These are phyloP conservation scores for Triticum aestivum DNA, from an alignment of 176 grass and related monocot species.

Conservation along the genomic window IWGSC_CS_RefSeq_v2.1 NC_057798.1:97033703-97034202, in stretches of 20 bases:
- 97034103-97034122: background rate
- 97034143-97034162: too few relatives aligned
- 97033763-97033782: slow-evolving; percentile 8
- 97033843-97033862: background rate
- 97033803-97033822: slow-evolving; percentile 1
- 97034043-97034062: background rate
- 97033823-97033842: background rate
- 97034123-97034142: too few relatives aligned
- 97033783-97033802: slow-evolving; percentile 18
- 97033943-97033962: background rate
- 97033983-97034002: background rate
- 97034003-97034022: background rate
- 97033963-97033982: background rate
- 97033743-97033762: background rate
- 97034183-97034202: too few relatives aligned
- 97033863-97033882: slow-evolving; percentile 14
- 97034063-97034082: background rate
- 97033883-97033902: slow-evolving; percentile 12
- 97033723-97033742: background rate
- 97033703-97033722: slow-evolving; percentile 9
- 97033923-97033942: background rate
- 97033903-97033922: background rate
- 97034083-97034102: background rate
- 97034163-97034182: too few relatives aligned
- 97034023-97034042: background rate